Evolutionary conservation across 2,329 filamentous ascomycete species (phyloP).

Genomic region (Beauveria sp.): DNA sequence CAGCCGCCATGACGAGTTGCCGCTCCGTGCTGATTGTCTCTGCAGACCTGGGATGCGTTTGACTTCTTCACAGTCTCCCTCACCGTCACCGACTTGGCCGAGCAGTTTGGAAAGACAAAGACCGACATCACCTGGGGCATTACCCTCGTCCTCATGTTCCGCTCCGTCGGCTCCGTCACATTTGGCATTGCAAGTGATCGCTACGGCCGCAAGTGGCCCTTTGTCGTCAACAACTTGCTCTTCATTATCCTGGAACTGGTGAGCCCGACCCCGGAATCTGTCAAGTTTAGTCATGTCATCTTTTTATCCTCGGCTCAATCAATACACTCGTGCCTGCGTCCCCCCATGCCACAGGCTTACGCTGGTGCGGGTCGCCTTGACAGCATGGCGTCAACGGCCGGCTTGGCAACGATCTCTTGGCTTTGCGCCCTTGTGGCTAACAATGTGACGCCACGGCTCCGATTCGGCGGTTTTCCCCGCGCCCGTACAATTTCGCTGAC

Average conservation of each 20-base stretch:
- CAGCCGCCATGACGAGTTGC: too few relatives aligned
- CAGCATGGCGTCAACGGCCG: constrained; percentile 1
- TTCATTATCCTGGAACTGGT: constrained; percentile 66
- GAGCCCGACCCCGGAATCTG: constrained; percentile 16
- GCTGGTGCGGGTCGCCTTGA: background rate
- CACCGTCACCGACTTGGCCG: constrained; percentile 45
- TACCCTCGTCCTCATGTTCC: constrained; percentile 54
- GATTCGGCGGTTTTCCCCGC: background rate
- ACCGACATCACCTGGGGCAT: constrained; percentile 58
- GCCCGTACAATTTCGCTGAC: background rate
- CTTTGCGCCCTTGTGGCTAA: background rate
- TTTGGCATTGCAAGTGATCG: constrained; percentile 50
- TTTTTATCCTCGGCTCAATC: background rate
- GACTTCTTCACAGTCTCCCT: constrained; percentile 61
- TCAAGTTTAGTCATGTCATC: background rate
- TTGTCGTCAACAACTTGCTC: constrained; percentile 66
- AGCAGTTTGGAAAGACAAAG: constrained; percentile 44
- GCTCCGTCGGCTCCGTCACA: constrained; percentile 44
- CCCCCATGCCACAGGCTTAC: background rate
- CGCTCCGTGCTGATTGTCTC: too few relatives aligned
- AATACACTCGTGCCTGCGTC: background rate
- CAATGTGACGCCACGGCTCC: background rate
- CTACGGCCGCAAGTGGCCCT: constrained; percentile 61
- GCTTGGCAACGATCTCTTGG: constrained; percentile 9
- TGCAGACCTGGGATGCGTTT: constrained; percentile 54